Conservation (phyloP, 352 stramenopile species). For the Phytophthora syringae region DNA sequence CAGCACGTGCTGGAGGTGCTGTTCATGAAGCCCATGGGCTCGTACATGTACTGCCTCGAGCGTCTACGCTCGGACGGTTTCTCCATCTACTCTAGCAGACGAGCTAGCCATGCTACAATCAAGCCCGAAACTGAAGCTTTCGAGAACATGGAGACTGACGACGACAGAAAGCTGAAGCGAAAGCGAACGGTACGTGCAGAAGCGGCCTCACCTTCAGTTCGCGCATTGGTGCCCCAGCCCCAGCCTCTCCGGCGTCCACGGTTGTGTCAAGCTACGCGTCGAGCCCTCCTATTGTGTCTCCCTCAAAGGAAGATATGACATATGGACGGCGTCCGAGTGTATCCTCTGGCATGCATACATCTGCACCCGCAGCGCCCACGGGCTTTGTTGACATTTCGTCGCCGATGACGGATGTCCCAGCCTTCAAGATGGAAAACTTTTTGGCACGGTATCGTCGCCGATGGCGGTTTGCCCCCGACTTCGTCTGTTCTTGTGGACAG, state of each 20-base stretch:
- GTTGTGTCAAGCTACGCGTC: constrained; percentile 38
- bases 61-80: constrained; percentile 78
- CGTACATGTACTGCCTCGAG: constrained; percentile 84
- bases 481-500: constrained; percentile 43
- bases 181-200: constrained; percentile 46
- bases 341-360: constrained; percentile 16
- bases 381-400: constrained; percentile 42
- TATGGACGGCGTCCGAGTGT: constrained; percentile 24
- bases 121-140: constrained; percentile 66
- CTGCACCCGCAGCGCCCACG: constrained; percentile 19
- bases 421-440: constrained; percentile 52
- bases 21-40: constrained; percentile 87
- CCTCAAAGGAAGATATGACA: constrained; percentile 41
- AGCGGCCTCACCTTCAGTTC: constrained; percentile 25
- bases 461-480: constrained; percentile 32
- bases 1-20: constrained; percentile 82
- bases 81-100: constrained; percentile 81
- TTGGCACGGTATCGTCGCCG: constrained; percentile 31
- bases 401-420: constrained; percentile 33
- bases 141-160: constrained; percentile 45
- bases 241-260: constrained; percentile 43
- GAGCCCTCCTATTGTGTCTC: constrained; percentile 47
- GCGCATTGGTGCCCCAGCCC: constrained; percentile 36
- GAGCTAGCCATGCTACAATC: constrained; percentile 64
- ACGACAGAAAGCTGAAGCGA: constrained; percentile 62